Conservation (phyloP, 805 yeast species). For the Blastobotrys peoriensis region DNA sequence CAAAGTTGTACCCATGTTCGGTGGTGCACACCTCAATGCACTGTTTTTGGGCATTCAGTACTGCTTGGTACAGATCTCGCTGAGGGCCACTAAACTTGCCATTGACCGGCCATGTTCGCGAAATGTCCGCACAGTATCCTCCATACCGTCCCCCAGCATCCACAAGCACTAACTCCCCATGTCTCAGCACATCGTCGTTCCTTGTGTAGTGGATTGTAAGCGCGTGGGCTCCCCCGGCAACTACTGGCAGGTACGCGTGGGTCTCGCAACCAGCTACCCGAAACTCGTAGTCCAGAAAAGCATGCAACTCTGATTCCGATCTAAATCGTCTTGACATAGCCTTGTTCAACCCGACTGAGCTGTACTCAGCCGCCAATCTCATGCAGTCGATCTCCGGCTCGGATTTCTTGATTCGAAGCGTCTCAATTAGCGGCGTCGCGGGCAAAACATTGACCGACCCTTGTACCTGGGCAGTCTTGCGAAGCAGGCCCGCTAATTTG, state of each 20-base stretch:
- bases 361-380: slow-evolving; percentile 77
- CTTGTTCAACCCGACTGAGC: slow-evolving; percentile 75
- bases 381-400: slow-evolving; percentile 68
- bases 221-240: slow-evolving; percentile 89
- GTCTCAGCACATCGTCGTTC: slow-evolving; percentile 73
- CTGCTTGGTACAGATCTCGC: slow-evolving; percentile 81
- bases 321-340: slow-evolving; percentile 59
- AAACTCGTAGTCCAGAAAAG: slow-evolving; percentile 77
- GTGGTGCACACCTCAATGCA: slow-evolving; percentile 69
- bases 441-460: neutral
- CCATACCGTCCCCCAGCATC: slow-evolving; percentile 95
- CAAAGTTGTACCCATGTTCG: slow-evolving; percentile 46
- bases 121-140: slow-evolving; percentile 92
- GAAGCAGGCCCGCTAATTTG: slow-evolving; percentile 3
- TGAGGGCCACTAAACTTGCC: slow-evolving; percentile 74
- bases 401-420: slow-evolving; percentile 61
- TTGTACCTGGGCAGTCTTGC: too few relatives aligned
- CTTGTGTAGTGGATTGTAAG: slow-evolving; percentile 89
- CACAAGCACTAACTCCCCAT: slow-evolving; percentile 79
- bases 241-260: slow-evolving; percentile 91
- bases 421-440: slow-evolving; percentile 18
- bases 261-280: slow-evolving; percentile 83
- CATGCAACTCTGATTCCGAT: slow-evolving; percentile 72
- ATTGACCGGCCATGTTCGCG: slow-evolving; percentile 89
- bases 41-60: slow-evolving; percentile 69